Conservation (phyloP, 1,284 basidiomycete species). For the Coniophora puteana region DNA sequence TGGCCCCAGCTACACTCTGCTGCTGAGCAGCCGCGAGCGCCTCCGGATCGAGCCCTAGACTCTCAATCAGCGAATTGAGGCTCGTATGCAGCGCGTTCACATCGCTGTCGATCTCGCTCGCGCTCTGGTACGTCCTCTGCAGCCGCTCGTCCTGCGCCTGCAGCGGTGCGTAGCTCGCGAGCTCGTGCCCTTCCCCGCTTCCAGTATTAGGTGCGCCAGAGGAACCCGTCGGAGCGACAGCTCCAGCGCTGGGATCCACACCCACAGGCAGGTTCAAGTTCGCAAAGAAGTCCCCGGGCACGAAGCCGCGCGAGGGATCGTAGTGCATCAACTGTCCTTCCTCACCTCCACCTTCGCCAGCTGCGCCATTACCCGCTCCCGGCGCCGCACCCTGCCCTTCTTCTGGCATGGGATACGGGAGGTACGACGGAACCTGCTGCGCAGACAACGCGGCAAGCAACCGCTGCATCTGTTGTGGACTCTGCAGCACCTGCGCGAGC, state of each 20-base stretch:
- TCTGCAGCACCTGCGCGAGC: slow-evolving; percentile 56
- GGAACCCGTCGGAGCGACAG: slow-evolving; percentile 13
- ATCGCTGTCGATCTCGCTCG: slow-evolving; percentile 67
- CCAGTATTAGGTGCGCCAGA: slow-evolving; percentile 8
- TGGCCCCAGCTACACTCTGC: slow-evolving; percentile 8
- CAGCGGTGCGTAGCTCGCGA: slow-evolving; percentile 38
- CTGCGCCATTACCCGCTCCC: too few relatives aligned
- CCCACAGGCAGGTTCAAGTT: slow-evolving; percentile 10
- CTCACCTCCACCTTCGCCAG: too few relatives aligned
- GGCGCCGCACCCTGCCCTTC: slow-evolving; percentile 14
- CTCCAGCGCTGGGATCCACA: slow-evolving; percentile 13
- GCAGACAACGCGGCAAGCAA: slow-evolving; percentile 54
- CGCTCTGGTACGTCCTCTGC: slow-evolving; percentile 56
- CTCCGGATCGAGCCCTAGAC: slow-evolving; percentile 59
- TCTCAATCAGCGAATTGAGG: slow-evolving; percentile 72
- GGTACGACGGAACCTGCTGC: slow-evolving; percentile 21
- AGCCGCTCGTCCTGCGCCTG: slow-evolving; percentile 36
- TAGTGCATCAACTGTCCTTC: slow-evolving; percentile 21
- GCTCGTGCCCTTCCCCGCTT: slow-evolving; percentile 27
- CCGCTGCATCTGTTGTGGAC: slow-evolving; percentile 67
- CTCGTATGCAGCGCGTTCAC: slow-evolving; percentile 70
- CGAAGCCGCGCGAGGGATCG: slow-evolving; percentile 1
- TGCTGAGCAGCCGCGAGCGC: slow-evolving; percentile 26
- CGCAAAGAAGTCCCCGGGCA: slow-evolving; percentile 1
- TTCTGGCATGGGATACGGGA: slow-evolving; percentile 12